These are phyloP conservation scores for Tylopilus vinaceipallidus DNA, from an alignment of 768 basidiomycete species.

Conservation along the genomic window DNA sequence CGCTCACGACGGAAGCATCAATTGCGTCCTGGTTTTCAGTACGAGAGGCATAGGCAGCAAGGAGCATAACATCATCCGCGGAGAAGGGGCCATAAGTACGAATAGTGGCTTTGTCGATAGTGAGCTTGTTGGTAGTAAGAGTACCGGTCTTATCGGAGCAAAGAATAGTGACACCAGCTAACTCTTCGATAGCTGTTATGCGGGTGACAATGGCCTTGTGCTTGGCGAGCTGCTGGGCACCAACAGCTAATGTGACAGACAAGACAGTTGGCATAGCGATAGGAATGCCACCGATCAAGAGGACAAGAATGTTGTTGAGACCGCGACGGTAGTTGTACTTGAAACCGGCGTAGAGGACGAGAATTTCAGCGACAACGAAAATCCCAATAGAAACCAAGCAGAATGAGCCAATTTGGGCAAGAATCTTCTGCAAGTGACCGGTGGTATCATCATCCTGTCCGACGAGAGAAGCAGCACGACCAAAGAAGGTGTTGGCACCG, in stretches of 20 bases:
- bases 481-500: slow-evolving; percentile 98
- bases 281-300: slow-evolving; percentile 99
- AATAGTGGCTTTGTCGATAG: slow-evolving; percentile 91
- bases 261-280: slow-evolving; percentile 99
- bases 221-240: slow-evolving; percentile 97
- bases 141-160: slow-evolving; percentile 99
- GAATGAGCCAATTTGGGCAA: slow-evolving; percentile 97
- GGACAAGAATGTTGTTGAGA: slow-evolving; percentile 95
- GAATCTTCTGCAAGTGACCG: slow-evolving; percentile 97
- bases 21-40: slow-evolving; percentile 99
- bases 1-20: slow-evolving; percentile 80
- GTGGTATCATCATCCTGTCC: slow-evolving; percentile 97
- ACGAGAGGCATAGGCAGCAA: slow-evolving; percentile 94
- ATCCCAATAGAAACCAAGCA: slow-evolving; percentile 95
- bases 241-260: slow-evolving; percentile 97
- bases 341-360: slow-evolving; percentile 93
- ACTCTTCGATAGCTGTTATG: slow-evolving; percentile 98
- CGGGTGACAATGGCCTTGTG: slow-evolving; percentile 99
- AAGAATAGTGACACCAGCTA: slow-evolving; percentile 97
- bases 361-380: slow-evolving; percentile 92
- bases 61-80: slow-evolving; percentile 87
- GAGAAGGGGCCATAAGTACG: slow-evolving; percentile 88
- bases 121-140: slow-evolving; percentile 98
- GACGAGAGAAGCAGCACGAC: slow-evolving; percentile 95
- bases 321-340: slow-evolving; percentile 88